Percentiles rank a stretch among this genome's conserved stretches.
These are phyloP conservation scores for Trichoderma pleuroti DNA, from an alignment of 2,329 filamentous ascomycete genomes.

Conservation along the genomic window DNA sequence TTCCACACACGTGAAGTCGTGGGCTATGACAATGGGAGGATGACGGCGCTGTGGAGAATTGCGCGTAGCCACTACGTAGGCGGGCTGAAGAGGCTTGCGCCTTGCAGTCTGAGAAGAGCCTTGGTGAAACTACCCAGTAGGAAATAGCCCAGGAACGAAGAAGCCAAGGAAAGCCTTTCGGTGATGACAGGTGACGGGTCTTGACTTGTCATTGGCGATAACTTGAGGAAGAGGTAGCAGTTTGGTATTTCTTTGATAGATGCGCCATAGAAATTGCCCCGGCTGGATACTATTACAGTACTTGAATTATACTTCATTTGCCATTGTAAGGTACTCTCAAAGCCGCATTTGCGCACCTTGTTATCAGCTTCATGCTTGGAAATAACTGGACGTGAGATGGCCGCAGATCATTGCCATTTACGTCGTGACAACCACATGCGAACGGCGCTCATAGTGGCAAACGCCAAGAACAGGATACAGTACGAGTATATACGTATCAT, in stretches of 20 bases:
- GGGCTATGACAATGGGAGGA: constrained; percentile 9
- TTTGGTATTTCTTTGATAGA: neutral
- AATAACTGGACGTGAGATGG: neutral
- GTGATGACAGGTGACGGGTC: neutral
- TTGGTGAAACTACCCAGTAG: neutral
- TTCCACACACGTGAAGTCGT: constrained; percentile 22
- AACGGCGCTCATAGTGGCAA: neutral
- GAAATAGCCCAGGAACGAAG: neutral
- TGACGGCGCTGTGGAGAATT: constrained; percentile 7
- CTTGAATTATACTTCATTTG: neutral
- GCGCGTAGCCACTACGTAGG: constrained; percentile 1
- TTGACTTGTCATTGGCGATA: neutral
- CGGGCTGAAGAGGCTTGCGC: neutral
- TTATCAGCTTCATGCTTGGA: neutral
- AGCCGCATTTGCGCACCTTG: too few species aligned
- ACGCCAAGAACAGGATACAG: neutral
- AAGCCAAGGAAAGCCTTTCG: neutral
- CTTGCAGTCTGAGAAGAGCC: neutral
- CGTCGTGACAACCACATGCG: neutral
- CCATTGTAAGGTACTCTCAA: neutral
- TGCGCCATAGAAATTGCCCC: neutral
- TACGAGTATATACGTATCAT: neutral
- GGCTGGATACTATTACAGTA: neutral
- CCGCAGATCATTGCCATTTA: neutral
- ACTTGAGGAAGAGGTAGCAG: neutral